These are phyloP conservation scores for Ophiocordyceps camponoti-rufipedis DNA, from an alignment of 2,329 filamentous ascomycete species.

Conservation along the genomic window DNA sequence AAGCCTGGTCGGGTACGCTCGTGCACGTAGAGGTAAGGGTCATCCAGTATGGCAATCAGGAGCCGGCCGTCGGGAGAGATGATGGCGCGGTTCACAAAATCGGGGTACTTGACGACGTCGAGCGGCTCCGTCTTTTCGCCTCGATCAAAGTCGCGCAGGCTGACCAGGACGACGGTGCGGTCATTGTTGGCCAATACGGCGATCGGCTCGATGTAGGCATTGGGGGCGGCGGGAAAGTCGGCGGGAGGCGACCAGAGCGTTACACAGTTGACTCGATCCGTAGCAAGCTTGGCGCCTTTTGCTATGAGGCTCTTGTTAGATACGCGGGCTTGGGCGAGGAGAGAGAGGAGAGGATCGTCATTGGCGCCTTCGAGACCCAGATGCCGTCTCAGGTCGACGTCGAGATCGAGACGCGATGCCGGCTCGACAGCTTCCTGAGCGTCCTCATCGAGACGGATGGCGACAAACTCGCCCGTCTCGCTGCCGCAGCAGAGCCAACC, in stretches of 20 bases:
- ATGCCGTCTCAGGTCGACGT: conserved; percentile 5
- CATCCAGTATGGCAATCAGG: conserved; percentile 72
- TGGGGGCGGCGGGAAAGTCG: conserved; percentile 7
- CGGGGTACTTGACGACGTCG: conserved; percentile 54
- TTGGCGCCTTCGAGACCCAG: conserved; percentile 17
- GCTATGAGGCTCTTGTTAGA: conserved; percentile 26
- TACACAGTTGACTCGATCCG: conserved; percentile 47
- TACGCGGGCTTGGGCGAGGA: conserved; percentile 19
- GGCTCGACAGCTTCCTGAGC: conserved; percentile 11
- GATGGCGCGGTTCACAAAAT: conserved; percentile 85
- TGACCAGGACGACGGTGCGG: conserved; percentile 70
- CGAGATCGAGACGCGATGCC: conserved; percentile 6
- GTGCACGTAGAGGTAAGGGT: conserved; percentile 74
- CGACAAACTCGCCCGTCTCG: conserved; percentile 71
- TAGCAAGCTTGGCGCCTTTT: conserved; percentile 34
- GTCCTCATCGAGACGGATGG: conserved; percentile 43
- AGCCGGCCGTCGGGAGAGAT: conserved; percentile 76
- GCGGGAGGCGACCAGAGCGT: conserved; percentile 41
- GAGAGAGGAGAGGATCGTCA: conserved; percentile 15
- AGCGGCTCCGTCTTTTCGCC: conserved; percentile 35
- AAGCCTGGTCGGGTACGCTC: conserved; percentile 23
- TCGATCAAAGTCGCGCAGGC: conserved; percentile 40
- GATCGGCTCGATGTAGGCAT: conserved; percentile 33
- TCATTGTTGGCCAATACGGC: conserved; percentile 81
- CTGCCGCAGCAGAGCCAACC: conserved; percentile 88